Evolutionary conservation across 192 early-diverging fungal species (phyloP).

Genomic region (Thamnidium elegans): DNA sequence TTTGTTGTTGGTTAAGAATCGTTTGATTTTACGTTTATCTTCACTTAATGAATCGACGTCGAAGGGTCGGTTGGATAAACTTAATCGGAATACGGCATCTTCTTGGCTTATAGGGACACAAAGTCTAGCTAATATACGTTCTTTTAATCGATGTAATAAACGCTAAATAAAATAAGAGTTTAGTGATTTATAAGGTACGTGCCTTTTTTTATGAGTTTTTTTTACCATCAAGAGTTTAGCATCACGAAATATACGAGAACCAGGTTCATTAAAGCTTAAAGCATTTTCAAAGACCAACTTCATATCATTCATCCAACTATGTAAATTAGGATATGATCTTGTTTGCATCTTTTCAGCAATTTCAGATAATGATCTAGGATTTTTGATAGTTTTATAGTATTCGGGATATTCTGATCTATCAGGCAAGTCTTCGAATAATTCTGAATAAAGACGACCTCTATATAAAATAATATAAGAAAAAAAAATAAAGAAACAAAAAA

Average conservation of each 20-base stretch:
- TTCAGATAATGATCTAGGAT: conserved; percentile 72
- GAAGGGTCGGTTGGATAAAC: conserved; percentile 19
- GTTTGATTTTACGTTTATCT: conserved; percentile 5
- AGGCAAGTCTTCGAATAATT: conserved; percentile 79
- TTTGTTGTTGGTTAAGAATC: not conserved
- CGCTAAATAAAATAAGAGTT: conserved; percentile 11
- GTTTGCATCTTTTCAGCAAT: conserved; percentile 62
- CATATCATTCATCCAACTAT: conserved; percentile 79
- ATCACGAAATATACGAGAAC: conserved; percentile 81
- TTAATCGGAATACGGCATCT: conserved; percentile 11
- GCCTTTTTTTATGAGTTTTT: too few species aligned
- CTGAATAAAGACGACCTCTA: conserved; percentile 63
- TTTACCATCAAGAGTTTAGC: conserved; percentile 53
- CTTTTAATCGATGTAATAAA: conserved; percentile 30
- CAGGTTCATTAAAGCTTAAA: conserved; percentile 83
- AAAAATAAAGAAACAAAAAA: not conserved
- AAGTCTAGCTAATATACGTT: conserved; percentile 18
- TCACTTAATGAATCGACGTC: conserved; percentile 14
- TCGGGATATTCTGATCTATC: conserved; percentile 80
- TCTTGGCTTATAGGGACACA: conserved; percentile 23
- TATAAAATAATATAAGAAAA: not conserved
- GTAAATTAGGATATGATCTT: conserved; percentile 62
- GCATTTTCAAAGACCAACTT: conserved; percentile 87
- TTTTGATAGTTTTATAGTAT: conserved; percentile 81
- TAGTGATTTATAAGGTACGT: too few species aligned